Evolutionary conservation across 768 basidiomycete species (phyloP).

Genomic region (Cystofilobasidium ferigula): DNA sequence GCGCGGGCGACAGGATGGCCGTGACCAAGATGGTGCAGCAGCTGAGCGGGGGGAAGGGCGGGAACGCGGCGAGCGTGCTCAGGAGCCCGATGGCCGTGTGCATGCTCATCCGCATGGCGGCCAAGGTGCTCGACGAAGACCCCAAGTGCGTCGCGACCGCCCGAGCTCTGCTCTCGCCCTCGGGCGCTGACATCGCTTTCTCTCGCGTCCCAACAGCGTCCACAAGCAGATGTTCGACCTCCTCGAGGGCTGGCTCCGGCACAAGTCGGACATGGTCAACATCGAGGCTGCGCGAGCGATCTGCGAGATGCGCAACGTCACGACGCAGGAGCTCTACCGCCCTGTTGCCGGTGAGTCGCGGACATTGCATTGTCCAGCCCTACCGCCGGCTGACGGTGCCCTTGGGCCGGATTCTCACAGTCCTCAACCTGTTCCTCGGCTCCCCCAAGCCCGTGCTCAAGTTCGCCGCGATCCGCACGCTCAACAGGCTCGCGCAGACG

Average conservation of each 20-base stretch:
- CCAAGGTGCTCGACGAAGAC: slow-evolving; percentile 99
- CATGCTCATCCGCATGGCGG: slow-evolving; percentile 94
- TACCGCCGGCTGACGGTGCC: background rate
- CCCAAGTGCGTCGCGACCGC: slow-evolving; percentile 62
- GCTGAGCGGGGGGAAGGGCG: slow-evolving; percentile 49
- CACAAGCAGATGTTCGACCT: slow-evolving; percentile 88
- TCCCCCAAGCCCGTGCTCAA: slow-evolving; percentile 91
- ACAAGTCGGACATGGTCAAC: slow-evolving; percentile 99
- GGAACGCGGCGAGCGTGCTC: slow-evolving; percentile 67
- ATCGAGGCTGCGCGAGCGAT: slow-evolving; percentile 95
- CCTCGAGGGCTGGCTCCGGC: slow-evolving; percentile 85
- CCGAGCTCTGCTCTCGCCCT: background rate
- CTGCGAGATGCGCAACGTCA: slow-evolving; percentile 85
- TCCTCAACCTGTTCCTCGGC: slow-evolving; percentile 87
- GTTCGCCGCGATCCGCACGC: slow-evolving; percentile 91
- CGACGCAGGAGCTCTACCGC: slow-evolving; percentile 63
- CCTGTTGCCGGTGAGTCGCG: slow-evolving; percentile 66
- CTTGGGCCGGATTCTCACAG: too few species aligned
- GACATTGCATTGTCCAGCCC: background rate
- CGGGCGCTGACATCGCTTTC: background rate
- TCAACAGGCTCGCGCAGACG: slow-evolving; percentile 73
- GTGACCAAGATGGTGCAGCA: slow-evolving; percentile 99
- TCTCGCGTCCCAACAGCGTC: slow-evolving; percentile 46
- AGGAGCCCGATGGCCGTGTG: slow-evolving; percentile 96
- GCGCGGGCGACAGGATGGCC: slow-evolving; percentile 97